Evolutionary conservation across 495 filamentous ascomycete species (phyloP).

Genomic region (Tuber microsphaerosporum): DNA sequence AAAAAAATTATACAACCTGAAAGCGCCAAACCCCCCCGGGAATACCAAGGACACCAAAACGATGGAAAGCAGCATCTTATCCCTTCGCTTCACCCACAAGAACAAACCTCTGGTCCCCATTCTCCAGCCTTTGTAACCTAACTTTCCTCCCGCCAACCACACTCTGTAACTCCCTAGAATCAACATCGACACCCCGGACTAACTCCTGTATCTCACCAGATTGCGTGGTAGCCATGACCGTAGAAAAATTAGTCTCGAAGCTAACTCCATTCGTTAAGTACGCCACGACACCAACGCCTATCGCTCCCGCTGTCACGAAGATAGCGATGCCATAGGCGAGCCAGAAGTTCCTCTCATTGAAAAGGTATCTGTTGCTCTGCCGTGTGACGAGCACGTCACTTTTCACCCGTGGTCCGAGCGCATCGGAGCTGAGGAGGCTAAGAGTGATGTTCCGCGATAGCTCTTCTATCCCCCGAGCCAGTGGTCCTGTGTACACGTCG

Average conservation of each 20-base stretch:
- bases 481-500: not conserved
- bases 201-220: not conserved
- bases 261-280: not conserved
- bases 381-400: not conserved
- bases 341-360: not conserved
- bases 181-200: not conserved
- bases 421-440: not conserved
- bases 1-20: not conserved
- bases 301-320: not conserved
- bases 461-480: not conserved
- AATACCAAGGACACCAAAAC: not conserved
- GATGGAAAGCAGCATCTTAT: not conserved
- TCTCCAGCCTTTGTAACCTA: not conserved
- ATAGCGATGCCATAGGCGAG: not conserved
- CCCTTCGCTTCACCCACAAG: not conserved
- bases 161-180: not conserved
- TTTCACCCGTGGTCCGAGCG: not conserved
- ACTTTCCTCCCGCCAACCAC: not conserved
- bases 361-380: not conserved
- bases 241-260: not conserved
- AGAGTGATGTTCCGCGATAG: not conserved
- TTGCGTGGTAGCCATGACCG: not conserved
- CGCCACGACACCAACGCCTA: not conserved
- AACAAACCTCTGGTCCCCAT: not conserved
- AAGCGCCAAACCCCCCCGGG: not conserved